These are phyloP conservation scores for Hymenoscyphus albidus DNA, from an alignment of 2,329 filamentous ascomycete genomes.

Conservation along the genomic window DNA sequence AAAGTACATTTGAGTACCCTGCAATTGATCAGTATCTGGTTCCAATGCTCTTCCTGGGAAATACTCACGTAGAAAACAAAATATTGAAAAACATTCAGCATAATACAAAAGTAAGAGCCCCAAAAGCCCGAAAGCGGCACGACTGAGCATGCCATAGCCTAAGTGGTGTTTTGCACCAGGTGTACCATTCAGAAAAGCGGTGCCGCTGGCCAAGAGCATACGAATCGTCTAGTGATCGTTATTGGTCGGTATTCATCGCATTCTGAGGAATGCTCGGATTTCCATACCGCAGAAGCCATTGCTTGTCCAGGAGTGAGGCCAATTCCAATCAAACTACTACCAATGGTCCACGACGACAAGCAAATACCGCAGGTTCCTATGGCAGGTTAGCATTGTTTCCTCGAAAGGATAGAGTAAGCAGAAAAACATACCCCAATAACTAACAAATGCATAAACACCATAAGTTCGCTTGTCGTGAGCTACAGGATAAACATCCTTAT, in stretches of 20 bases:
- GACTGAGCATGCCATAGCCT: conserved; percentile 23
- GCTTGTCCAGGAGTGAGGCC: conserved; percentile 25
- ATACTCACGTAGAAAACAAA: conserved; percentile 21
- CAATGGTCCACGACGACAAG: conserved; percentile 20
- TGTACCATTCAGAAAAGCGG: conserved; percentile 13
- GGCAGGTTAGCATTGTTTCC: background rate
- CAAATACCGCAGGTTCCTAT: conserved; percentile 15
- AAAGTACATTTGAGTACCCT: conserved; percentile 27
- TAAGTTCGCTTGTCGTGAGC: conserved; percentile 18
- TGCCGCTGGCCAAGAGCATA: conserved; percentile 5
- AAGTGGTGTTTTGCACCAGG: conserved; percentile 15
- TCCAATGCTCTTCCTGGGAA: background rate
- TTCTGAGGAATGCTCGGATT: background rate
- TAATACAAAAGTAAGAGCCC: conserved; percentile 31
- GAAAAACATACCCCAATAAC: conserved; percentile 14
- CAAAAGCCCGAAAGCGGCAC: conserved; percentile 33
- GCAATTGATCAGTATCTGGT: background rate
- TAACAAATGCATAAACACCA: conserved; percentile 20
- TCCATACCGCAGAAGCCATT: conserved; percentile 19
- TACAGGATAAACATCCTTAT: conserved; percentile 25
- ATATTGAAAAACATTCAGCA: conserved; percentile 29
- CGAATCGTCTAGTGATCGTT: background rate
- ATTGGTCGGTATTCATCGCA: background rate
- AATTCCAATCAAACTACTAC: conserved; percentile 24
- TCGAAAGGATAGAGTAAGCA: background rate